phyloP scores from a whole-genome alignment of 306 rosid species.

The Pterocarpus macrocarpus region DNA sequence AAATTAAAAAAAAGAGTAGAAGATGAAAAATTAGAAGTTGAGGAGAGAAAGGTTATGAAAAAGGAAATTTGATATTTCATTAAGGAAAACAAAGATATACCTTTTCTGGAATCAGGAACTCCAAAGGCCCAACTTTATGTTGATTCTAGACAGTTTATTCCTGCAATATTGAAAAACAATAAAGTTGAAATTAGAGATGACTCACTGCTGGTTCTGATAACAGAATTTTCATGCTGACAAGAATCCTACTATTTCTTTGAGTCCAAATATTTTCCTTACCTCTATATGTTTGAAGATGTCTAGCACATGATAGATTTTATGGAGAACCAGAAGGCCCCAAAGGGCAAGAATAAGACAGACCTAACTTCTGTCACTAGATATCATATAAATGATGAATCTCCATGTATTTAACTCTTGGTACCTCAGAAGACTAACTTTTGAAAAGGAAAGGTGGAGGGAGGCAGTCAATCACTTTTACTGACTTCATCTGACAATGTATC shows the following conservation, averaged over 20 bases:
- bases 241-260: not conserved
- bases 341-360: conserved; percentile 53
- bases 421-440: conserved; percentile 54
- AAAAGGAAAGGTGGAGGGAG: conserved; percentile 42
- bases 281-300: conserved; percentile 33
- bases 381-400: conserved; percentile 51
- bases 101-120: conserved; percentile 57
- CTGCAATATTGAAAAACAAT: conserved; percentile 48
- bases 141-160: conserved; percentile 46
- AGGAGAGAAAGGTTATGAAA: conserved; percentile 13
- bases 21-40: not conserved
- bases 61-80: not conserved
- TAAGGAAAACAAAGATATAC: conserved; percentile 48
- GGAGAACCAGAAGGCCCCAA: conserved; percentile 45
- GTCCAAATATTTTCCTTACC: conserved; percentile 46
- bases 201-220: conserved; percentile 26
- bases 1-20: not conserved
- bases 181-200: conserved; percentile 31
- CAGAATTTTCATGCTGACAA: conserved; percentile 23
- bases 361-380: conserved; percentile 44
- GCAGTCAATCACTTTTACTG: conserved; percentile 35
- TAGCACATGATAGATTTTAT: conserved; percentile 35
- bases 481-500: conserved; percentile 22
- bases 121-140: conserved; percentile 46
- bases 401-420: conserved; percentile 51